Percentiles rank a stretch among this genome's conserved stretches.
Conservation (phyloP, 108 stramenopile species). For the Halocafeteria seosinensis region DNA sequence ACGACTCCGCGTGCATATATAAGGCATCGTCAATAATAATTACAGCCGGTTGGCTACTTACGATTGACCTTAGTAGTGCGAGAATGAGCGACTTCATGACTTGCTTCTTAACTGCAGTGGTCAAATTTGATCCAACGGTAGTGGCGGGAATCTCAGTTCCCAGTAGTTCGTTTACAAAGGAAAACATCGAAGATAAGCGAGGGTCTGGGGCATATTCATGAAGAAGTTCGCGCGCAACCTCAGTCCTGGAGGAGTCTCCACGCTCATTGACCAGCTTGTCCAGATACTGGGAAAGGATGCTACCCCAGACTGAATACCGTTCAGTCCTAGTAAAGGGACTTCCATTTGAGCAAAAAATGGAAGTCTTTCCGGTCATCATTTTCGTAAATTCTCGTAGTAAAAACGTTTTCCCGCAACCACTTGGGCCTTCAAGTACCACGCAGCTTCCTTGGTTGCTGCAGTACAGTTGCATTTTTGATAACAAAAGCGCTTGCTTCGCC, state of each 20-base stretch:
- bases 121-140: neutral
- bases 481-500: constrained; percentile 1
- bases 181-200: neutral
- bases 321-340: neutral
- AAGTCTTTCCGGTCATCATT: neutral
- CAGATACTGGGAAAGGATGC: neutral
- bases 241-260: neutral
- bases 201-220: neutral
- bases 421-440: constrained; percentile 11
- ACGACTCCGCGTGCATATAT: constrained; percentile 10
- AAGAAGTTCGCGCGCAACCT: neutral
- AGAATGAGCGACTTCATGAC: neutral
- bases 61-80: constrained; percentile 15
- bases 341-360: neutral
- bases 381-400: neutral
- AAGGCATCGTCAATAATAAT: constrained; percentile 22
- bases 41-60: neutral
- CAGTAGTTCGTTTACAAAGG: neutral
- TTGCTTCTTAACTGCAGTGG: neutral
- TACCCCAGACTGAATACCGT: neutral
- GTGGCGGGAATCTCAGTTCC: neutral
- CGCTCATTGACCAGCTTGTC: neutral
- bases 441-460: neutral
- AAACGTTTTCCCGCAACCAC: constrained; percentile 12
- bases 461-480: constrained; percentile 3